Percentiles rank a stretch among this genome's conserved stretches.
Evolutionary conservation across 768 basidiomycete genomes (phyloP).

Genomic region (Cystofilobasidium macerans): DNA sequence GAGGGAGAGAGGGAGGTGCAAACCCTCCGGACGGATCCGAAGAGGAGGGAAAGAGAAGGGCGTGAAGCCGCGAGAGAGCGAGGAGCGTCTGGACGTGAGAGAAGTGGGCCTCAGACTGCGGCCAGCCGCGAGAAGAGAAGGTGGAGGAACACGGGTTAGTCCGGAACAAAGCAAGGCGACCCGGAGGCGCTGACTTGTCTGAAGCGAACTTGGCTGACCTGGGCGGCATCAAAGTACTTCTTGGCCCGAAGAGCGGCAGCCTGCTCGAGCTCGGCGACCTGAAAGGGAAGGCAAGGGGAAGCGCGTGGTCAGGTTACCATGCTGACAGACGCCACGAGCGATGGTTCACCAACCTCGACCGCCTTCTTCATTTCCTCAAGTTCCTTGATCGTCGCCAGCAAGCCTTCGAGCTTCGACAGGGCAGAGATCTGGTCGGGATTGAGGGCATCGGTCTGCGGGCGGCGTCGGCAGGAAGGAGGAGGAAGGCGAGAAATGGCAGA

Average conservation of each 20-base stretch:
- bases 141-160: background rate
- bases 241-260: background rate
- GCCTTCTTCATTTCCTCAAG: background rate
- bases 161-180: background rate
- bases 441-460: background rate
- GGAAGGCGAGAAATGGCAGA: background rate
- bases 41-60: background rate
- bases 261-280: slow-evolving; percentile 5
- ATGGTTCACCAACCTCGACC: background rate
- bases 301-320: no score
- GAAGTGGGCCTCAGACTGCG: background rate
- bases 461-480: background rate
- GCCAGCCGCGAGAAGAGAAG: no score
- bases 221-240: background rate
- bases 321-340: no score
- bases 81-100: background rate
- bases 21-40: background rate
- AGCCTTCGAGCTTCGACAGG: background rate
- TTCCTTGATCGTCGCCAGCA: background rate
- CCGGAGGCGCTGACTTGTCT: background rate
- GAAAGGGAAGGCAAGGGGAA: no score
- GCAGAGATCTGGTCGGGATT: background rate
- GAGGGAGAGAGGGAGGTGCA: background rate
- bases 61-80: background rate
- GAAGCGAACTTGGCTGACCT: background rate